Conservation (phyloP, 1,139 yeast species). For the Blastobotrys serpentis region DNA sequence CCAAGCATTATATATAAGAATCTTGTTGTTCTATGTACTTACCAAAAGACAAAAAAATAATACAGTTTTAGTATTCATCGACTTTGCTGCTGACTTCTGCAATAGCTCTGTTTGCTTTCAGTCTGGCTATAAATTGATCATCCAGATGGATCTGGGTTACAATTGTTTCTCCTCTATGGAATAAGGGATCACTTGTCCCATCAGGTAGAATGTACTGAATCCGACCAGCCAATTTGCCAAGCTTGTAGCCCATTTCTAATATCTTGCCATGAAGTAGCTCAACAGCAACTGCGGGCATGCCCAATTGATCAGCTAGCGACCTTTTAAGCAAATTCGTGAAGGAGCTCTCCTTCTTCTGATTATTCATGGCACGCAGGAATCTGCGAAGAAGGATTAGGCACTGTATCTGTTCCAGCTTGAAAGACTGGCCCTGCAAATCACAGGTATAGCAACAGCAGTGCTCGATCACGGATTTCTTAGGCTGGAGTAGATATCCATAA, state of each 20-base stretch:
- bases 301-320: neutral
- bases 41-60: neutral
- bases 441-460: too few species aligned
- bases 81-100: too few species aligned
- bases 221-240: neutral
- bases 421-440: too few species aligned
- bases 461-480: too few species aligned
- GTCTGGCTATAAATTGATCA: neutral
- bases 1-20: constrained; percentile 1
- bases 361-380: neutral
- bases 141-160: neutral
- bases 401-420: neutral
- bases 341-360: neutral
- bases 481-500: neutral
- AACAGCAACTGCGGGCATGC: neutral
- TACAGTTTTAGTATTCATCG: neutral
- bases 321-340: neutral
- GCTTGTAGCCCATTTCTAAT: neutral
- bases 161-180: too few species aligned
- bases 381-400: neutral
- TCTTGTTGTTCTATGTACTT: constrained; percentile 1
- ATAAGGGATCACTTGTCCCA: too few species aligned
- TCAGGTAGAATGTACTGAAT: neutral
- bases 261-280: neutral
- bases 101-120: neutral